These are phyloP conservation scores for Fusarium pilosicola DNA, from an alignment of 2,329 filamentous ascomycete genomes.

Conservation along the genomic window DNA sequence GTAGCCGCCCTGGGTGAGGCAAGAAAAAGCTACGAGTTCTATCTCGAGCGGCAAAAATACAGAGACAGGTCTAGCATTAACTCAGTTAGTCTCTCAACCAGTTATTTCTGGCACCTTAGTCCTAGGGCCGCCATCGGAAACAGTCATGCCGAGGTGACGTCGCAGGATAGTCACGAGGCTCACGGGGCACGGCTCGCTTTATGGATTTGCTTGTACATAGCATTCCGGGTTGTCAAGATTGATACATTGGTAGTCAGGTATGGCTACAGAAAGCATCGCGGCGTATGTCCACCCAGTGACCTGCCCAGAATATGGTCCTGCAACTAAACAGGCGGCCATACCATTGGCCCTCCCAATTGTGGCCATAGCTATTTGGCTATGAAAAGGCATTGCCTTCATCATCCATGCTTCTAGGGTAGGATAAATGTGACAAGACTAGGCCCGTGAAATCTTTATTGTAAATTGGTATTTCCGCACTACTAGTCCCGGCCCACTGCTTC, in stretches of 20 bases:
- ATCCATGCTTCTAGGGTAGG: conserved; percentile 17
- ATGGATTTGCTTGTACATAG: conserved; percentile 12
- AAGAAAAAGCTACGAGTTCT: neutral
- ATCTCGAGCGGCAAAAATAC: neutral
- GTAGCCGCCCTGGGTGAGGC: conserved; percentile 25
- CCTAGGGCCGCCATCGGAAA: neutral
- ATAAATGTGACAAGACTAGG: neutral
- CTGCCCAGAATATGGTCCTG: neutral
- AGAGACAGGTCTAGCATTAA: neutral
- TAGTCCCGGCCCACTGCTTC: neutral
- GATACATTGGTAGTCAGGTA: conserved; percentile 9
- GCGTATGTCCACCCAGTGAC: neutral
- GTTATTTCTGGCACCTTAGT: neutral
- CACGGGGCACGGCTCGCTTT: conserved; percentile 13
- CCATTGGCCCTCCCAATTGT: neutral
- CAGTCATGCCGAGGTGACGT: conserved; percentile 30
- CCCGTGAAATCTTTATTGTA: neutral
- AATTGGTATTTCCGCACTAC: neutral
- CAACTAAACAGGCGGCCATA: conserved; percentile 2
- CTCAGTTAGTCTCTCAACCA: neutral
- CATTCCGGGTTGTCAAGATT: neutral
- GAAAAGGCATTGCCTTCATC: neutral
- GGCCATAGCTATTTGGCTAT: conserved; percentile 3
- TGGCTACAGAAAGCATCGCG: neutral
- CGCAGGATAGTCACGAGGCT: conserved; percentile 33